Percentiles rank a stretch among this genome's conserved stretches.
These are phyloP conservation scores for Camptophora hylomeconis DNA, from an alignment of 2,329 filamentous ascomycete genomes.

Conservation along the genomic window DNA sequence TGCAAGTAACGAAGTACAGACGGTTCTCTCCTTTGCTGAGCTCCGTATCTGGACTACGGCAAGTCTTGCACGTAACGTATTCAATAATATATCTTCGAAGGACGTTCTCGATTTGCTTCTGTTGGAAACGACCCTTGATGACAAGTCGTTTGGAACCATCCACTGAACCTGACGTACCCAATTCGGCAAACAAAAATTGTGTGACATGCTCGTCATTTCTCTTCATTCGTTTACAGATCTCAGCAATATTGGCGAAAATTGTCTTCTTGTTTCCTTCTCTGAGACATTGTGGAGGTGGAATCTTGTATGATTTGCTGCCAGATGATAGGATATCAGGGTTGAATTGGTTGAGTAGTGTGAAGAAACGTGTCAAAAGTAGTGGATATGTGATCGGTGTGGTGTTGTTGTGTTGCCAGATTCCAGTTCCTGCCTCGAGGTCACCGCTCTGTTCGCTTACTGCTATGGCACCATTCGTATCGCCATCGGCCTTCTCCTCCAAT, in stretches of 20 bases:
- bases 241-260: slow-evolving; percentile 96
- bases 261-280: slow-evolving; percentile 99
- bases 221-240: slow-evolving; percentile 99
- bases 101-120: slow-evolving; percentile 98
- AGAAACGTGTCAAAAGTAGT: slow-evolving; percentile 81
- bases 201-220: slow-evolving; percentile 95
- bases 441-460: slow-evolving; percentile 36
- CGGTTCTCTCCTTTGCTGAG: slow-evolving; percentile 98
- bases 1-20: slow-evolving; percentile 97
- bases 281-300: slow-evolving; percentile 93
- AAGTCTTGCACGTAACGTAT: slow-evolving; percentile 93
- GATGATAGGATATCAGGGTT: slow-evolving; percentile 89
- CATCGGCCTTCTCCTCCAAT: slow-evolving; percentile 39
- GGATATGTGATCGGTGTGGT: slow-evolving; percentile 69
- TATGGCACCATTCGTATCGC: slow-evolving; percentile 38
- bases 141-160: slow-evolving; percentile 86
- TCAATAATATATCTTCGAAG: slow-evolving; percentile 86
- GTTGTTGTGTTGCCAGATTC: slow-evolving; percentile 78
- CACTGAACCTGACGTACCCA: slow-evolving; percentile 92
- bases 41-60: slow-evolving; percentile 85
- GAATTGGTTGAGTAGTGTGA: slow-evolving; percentile 84
- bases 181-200: slow-evolving; percentile 90
- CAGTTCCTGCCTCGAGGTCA: slow-evolving; percentile 76
- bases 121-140: slow-evolving; percentile 99
- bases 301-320: slow-evolving; percentile 94